Conservation (phyloP, 1,139 yeast genomes). For the Citeromyces siamensis region DNA sequence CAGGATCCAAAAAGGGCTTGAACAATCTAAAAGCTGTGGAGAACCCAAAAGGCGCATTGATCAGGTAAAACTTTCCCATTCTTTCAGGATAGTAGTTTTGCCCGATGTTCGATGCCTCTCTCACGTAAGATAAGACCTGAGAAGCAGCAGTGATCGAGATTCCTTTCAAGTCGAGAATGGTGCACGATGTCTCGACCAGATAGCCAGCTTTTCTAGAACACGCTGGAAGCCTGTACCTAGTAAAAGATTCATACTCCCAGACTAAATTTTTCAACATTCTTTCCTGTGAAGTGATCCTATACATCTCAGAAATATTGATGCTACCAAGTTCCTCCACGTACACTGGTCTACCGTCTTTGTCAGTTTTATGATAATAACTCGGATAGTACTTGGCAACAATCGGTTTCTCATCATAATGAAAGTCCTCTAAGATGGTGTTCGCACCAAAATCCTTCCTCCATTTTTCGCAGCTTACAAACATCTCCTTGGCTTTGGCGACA, state of each 20-base stretch:
- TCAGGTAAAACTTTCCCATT: conserved; percentile 94
- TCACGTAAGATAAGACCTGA: conserved; percentile 77
- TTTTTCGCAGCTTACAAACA: conserved; percentile 80
- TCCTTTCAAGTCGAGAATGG: conserved; percentile 91
- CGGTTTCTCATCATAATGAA: conserved; percentile 84
- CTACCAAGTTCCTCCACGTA: conserved; percentile 90
- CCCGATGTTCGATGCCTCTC: conserved; percentile 88
- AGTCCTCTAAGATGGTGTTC: conserved; percentile 75
- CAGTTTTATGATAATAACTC: conserved; percentile 94
- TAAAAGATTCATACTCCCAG: conserved; percentile 95
- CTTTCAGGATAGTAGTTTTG: conserved; percentile 99
- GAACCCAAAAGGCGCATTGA: conserved; percentile 97
- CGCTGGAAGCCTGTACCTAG: conserved; percentile 79
- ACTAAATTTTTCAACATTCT: conserved; percentile 93
- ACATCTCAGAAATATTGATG: conserved; percentile 83
- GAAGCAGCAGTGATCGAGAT: conserved; percentile 76
- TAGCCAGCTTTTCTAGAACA: conserved; percentile 74
- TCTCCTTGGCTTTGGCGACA: conserved; percentile 59
- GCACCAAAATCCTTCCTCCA: conserved; percentile 88
- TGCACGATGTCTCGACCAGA: conserved; percentile 90
- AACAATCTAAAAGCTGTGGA: conserved; percentile 85
- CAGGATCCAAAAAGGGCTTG: conserved; percentile 94
- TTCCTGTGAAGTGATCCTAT: conserved; percentile 87
- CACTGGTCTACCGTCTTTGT: conserved; percentile 93
- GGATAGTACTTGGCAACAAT: conserved; percentile 85